Evolutionary conservation across 352 stramenopile species (phyloP), one percentile per base, ranked within the genome.

Genomic region (Phytophthora uliginosa): DNA sequence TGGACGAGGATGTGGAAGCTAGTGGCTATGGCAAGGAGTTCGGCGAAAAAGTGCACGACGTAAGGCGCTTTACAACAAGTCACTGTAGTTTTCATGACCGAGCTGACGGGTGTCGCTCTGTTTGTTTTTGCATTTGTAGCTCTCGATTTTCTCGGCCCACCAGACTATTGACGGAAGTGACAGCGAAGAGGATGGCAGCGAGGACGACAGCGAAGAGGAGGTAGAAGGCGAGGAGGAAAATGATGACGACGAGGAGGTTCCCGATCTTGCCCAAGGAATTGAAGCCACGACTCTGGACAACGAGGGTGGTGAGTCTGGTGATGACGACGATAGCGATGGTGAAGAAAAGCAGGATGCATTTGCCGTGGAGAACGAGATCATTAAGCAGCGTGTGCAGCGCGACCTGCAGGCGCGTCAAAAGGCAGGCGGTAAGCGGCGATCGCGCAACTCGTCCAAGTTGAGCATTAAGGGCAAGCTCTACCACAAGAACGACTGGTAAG

Each of bases 381-480:
- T 94, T 58, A 95, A 95, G 77, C 86, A 89, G 58, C 88, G 84
- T 9, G 90, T 97, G 58, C 89, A 94, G 62, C 87, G 90, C 22
- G 84, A 92, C 24, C 82, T 90, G 9, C 72, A 85, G 59, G 70
- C 82, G 55, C 84, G 87, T 28, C 66, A 83, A 40, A 93, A 95
- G 73, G 63, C 70, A 7, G 76, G 75, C 20, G 71, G 83, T n/a
- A 89, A 87, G 68, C 87, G 86, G 28, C 81, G 77, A 52, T 87
- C 90, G 63, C 88, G 90, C 33, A 97, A 97, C 71, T 77, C 77
- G 33, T 74, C 90, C 63, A 97, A 97, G 82, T 76, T 97, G 22
- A 96, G 88, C 72, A 81, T 97, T 55, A 97, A 97, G 82, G 90
- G 90, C 63, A 90, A 88, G 38, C 77, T 95, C 48, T 80, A 90